These are phyloP conservation scores for Ophiostoma triangulosporum DNA, from an alignment of 2,329 filamentous ascomycete genomes.

Conservation along the genomic window DNA sequence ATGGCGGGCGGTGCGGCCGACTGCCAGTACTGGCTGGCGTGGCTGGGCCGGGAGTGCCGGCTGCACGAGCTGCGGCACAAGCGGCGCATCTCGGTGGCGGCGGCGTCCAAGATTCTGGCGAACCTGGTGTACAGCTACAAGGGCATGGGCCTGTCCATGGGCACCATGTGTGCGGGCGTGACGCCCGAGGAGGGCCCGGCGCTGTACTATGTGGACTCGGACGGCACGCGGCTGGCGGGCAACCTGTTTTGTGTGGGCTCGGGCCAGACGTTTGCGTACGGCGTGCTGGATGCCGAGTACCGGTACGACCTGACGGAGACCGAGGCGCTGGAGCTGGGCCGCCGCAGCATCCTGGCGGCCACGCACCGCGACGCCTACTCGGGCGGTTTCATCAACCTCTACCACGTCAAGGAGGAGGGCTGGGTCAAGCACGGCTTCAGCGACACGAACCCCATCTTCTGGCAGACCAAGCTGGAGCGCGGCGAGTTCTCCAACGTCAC, in stretches of 20 bases:
- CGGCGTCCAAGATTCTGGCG: constrained; percentile 94
- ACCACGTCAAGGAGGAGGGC: constrained; percentile 96
- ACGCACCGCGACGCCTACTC: constrained; percentile 98
- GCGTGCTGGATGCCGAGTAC: constrained; percentile 94
- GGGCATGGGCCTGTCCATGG: constrained; percentile 97
- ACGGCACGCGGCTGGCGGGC: constrained; percentile 81
- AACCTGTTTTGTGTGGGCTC: constrained; percentile 98
- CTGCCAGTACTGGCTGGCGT: constrained; percentile 99
- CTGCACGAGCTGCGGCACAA: constrained; percentile 99
- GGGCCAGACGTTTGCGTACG: constrained; percentile 97
- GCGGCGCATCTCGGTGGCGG: constrained; percentile 93
- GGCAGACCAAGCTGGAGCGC: constrained; percentile 97
- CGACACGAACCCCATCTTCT: constrained; percentile 98
- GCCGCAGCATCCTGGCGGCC: constrained; percentile 84
- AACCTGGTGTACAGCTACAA: constrained; percentile 99
- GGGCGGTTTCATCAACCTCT: constrained; percentile 95
- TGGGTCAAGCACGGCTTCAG: constrained; percentile 99
- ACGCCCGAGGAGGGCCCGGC: constrained; percentile 91
- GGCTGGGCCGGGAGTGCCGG: constrained; percentile 97
- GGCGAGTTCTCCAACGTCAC: constrained; percentile 97
- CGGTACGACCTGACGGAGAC: constrained; percentile 74
- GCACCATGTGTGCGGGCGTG: constrained; percentile 97
- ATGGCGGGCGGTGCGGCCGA: constrained; percentile 98
- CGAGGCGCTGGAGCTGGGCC: constrained; percentile 81
- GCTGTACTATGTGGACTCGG: constrained; percentile 97